phyloP scores from a whole-genome alignment of 1,139 yeast species.

The Zygoascus hellenicus region DNA sequence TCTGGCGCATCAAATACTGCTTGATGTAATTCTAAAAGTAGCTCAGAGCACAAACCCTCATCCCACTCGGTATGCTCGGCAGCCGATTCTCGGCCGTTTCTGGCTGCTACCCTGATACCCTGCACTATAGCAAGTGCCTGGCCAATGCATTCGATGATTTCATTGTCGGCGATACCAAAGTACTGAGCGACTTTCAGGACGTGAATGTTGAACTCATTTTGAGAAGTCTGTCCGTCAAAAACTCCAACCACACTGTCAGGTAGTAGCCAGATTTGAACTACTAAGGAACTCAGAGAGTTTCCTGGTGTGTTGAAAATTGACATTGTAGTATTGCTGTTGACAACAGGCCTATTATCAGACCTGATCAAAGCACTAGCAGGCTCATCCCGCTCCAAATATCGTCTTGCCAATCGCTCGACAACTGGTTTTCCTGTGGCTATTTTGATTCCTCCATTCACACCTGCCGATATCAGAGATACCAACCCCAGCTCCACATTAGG shows the following conservation, averaged over 20 bases:
- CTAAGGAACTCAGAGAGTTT: background rate
- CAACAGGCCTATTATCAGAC: too few species aligned
- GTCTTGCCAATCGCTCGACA: background rate
- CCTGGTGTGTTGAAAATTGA: background rate
- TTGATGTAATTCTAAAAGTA: background rate
- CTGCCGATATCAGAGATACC: background rate
- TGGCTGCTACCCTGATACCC: background rate
- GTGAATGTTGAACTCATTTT: background rate
- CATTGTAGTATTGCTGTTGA: too few species aligned
- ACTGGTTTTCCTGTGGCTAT: background rate
- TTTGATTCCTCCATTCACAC: background rate
- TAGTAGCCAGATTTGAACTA: constrained; percentile 1
- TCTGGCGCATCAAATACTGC: background rate
- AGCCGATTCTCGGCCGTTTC: too few species aligned
- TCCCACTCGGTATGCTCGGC: background rate
- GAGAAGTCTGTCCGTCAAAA: background rate
- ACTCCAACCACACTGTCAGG: background rate
- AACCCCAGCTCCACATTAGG: background rate
- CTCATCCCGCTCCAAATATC: too few species aligned
- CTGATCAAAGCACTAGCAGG: too few species aligned
- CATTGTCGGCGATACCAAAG: background rate
- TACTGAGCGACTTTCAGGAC: background rate
- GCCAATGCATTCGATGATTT: background rate
- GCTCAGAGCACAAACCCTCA: background rate
- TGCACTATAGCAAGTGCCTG: background rate